A percentile compares a stretch with the other conserved stretches of the same genome.
Evolutionary conservation across 169 alveolate genomes (phyloP).

Genomic region (Plasmodium gallinaceum): DNA sequence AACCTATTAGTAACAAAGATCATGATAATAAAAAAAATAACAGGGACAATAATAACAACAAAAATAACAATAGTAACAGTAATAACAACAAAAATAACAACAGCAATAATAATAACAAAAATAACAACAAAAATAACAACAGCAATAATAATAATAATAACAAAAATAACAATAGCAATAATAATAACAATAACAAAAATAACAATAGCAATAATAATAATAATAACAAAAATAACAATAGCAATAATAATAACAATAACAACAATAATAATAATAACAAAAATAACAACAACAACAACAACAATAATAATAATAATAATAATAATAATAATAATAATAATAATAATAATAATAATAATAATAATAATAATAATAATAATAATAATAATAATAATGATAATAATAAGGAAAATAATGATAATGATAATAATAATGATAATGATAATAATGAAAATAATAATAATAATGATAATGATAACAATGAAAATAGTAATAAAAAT

Average conservation of each 20-base stretch:
- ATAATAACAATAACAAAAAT: slow-evolving; percentile 4
- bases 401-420: slow-evolving; percentile 4
- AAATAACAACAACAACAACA: slow-evolving; percentile 12
- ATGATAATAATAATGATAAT: background rate
- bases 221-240: background rate
- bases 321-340: background rate
- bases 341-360: background rate
- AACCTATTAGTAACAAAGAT: background rate
- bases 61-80: background rate
- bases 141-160: background rate
- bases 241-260: background rate
- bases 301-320: background rate
- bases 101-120: slow-evolving; percentile 4
- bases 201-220: background rate
- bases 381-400: slow-evolving; percentile 12
- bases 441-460: slow-evolving; percentile 14
- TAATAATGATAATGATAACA: background rate
- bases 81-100: background rate
- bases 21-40: background rate
- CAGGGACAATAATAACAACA: background rate
- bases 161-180: background rate
- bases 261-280: background rate
- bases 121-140: background rate
- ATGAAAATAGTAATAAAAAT: slow-evolving; percentile 11
- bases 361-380: slow-evolving; percentile 6